These are phyloP conservation scores for Phytophthora brassicae DNA, from an alignment of 352 stramenopile species.

Conservation along the genomic window DNA sequence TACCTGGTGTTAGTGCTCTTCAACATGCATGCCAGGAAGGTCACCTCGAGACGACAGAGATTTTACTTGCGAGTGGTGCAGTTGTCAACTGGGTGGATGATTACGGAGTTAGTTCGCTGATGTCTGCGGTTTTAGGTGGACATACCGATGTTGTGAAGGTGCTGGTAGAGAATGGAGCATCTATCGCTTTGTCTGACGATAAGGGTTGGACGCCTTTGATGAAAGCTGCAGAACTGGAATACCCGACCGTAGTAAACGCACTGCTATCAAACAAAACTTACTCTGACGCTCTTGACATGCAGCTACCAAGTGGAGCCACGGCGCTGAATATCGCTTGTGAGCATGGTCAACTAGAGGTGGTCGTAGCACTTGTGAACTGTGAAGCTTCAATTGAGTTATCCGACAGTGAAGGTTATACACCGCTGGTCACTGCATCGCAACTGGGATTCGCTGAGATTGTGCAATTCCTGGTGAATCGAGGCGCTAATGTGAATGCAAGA, in stretches of 20 bases:
- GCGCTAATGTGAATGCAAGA: neutral
- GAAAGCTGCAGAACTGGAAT: neutral
- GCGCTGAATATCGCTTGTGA: conserved; percentile 6
- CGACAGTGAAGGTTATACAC: conserved; percentile 7
- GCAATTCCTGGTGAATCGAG: conserved; percentile 7
- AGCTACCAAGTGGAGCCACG: neutral
- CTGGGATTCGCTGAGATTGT: conserved; percentile 1
- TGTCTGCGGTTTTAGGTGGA: neutral
- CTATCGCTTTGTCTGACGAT: neutral
- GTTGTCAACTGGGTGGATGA: neutral
- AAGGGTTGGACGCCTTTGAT: conserved; percentile 4
- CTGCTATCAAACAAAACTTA: neutral
- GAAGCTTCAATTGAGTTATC: neutral
- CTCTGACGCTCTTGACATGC: conserved; percentile 1
- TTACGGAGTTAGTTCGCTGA: neutral
- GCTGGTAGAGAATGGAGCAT: neutral
- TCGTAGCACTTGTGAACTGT: conserved; percentile 1
- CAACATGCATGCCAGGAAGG: no score
- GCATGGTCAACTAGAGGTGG: neutral
- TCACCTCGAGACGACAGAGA: no score
- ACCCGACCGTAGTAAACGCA: neutral
- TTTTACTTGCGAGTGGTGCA: neutral
- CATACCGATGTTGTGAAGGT: neutral
- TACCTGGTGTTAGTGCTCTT: neutral
- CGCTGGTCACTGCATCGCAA: conserved; percentile 6